Conservation (phyloP, 805 yeast genomes). For the Nakazawaea siamensis region DNA sequence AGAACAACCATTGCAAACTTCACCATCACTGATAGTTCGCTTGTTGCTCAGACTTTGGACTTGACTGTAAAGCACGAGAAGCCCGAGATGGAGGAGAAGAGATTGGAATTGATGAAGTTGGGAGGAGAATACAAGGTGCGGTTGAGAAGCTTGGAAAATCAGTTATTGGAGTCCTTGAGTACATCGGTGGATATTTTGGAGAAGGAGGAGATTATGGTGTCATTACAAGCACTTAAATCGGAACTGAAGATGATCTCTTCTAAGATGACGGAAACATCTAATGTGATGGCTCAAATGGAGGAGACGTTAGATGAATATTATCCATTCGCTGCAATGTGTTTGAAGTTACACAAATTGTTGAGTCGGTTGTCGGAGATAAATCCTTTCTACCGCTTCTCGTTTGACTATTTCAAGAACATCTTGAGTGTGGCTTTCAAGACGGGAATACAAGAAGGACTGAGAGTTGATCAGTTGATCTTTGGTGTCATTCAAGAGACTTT, state of each 20-base stretch:
- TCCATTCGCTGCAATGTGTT: conserved; percentile 48
- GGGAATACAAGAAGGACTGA: no score
- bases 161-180: conserved; percentile 49
- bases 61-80: conserved; percentile 41
- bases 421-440: conserved; percentile 22
- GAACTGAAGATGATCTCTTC: conserved; percentile 48
- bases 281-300: conserved; percentile 48
- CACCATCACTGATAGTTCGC: conserved; percentile 58
- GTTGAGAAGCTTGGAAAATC: conserved; percentile 48
- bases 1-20: conserved; percentile 63
- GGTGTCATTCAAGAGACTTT: conserved; percentile 39
- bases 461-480: conserved; percentile 24
- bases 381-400: conserved; percentile 51
- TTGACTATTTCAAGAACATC: conserved; percentile 31
- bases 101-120: conserved; percentile 42
- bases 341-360: conserved; percentile 40
- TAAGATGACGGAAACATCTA: conserved; percentile 46
- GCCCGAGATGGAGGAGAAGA: conserved; percentile 60
- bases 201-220: conserved; percentile 47
- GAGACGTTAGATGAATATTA: conserved; percentile 35
- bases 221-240: conserved; percentile 56
- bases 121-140: conserved; percentile 53
- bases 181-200: conserved; percentile 56
- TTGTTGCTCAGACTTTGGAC: conserved; percentile 57
- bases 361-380: conserved; percentile 33